These are phyloP conservation scores for Auriscalpium orientale DNA, from an alignment of 768 basidiomycete species.

Conservation along the genomic window DNA sequence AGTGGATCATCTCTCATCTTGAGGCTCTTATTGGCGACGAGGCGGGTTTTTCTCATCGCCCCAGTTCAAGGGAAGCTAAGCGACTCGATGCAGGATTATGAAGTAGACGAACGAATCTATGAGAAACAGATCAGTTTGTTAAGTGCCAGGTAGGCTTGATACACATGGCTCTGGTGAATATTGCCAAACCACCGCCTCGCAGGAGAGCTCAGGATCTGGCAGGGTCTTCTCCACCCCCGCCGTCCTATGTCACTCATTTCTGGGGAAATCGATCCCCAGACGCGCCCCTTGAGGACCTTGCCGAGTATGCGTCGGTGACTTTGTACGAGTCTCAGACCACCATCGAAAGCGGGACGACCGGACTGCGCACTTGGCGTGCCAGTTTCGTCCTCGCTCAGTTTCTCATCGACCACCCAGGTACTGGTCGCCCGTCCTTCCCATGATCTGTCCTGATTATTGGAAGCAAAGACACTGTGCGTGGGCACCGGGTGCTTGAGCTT, in stretches of 20 bases:
- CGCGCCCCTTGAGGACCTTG: background rate
- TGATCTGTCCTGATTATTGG: background rate
- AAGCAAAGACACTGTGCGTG: slow-evolving; percentile 32
- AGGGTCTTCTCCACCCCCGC: slow-evolving; percentile 28
- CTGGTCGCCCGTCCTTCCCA: background rate
- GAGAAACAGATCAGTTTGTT: slow-evolving; percentile 49
- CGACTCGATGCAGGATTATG: slow-evolving; percentile 25
- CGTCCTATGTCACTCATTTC: slow-evolving; percentile 61
- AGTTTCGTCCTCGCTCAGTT: slow-evolving; percentile 60
- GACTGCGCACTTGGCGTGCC: slow-evolving; percentile 73
- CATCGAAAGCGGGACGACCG: slow-evolving; percentile 73
- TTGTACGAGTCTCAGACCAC: slow-evolving; percentile 67
- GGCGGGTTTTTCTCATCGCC: slow-evolving; percentile 33
- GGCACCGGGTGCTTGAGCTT: slow-evolving; percentile 55
- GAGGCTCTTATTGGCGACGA: slow-evolving; percentile 40
- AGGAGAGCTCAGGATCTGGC: no score
- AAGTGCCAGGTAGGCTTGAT: slow-evolving; percentile 21
- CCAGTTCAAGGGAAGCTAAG: no score
- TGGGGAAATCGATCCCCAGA: slow-evolving; percentile 31
- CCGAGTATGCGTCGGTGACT: slow-evolving; percentile 39
- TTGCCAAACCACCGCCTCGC: no score
- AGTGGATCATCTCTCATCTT: slow-evolving; percentile 52
- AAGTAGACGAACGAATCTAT: slow-evolving; percentile 62
- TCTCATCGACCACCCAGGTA: slow-evolving; percentile 51
- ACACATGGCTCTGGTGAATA: background rate